Conservation (phyloP, 2,329 filamentous ascomycete genomes). For the Paracamarosporium sp. region DNA sequence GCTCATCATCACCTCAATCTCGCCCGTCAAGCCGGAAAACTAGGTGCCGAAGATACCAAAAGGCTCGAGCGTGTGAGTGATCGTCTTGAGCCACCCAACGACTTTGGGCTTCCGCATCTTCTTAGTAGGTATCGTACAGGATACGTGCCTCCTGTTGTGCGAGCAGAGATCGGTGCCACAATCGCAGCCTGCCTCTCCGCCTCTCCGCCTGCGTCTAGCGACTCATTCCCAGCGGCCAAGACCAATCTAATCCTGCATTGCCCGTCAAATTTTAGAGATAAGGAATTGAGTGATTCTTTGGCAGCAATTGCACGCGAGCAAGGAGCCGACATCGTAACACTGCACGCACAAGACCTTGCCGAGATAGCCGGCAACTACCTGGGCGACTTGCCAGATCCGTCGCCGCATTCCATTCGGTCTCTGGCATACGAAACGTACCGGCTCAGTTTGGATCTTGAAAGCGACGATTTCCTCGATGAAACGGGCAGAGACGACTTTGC, state of each 20-base stretch:
- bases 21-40: neutral
- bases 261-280: slow-evolving; percentile 61
- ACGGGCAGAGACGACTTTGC: slow-evolving; percentile 31
- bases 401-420: slow-evolving; percentile 51
- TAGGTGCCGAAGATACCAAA: too few relatives aligned
- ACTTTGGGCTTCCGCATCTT: neutral
- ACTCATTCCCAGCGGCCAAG: slow-evolving; percentile 57
- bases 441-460: slow-evolving; percentile 37
- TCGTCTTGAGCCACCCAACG: neutral
- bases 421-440: slow-evolving; percentile 64
- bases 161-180: slow-evolving; percentile 57
- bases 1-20: neutral
- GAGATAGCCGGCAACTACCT: slow-evolving; percentile 73
- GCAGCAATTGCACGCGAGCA: slow-evolving; percentile 67
- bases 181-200: slow-evolving; percentile 57
- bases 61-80: neutral
- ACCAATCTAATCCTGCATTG: slow-evolving; percentile 67
- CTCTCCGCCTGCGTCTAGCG: slow-evolving; percentile 43
- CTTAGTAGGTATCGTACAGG: neutral
- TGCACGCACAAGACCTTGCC: slow-evolving; percentile 74
- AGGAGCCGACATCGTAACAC: slow-evolving; percentile 69
- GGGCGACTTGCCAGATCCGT: slow-evolving; percentile 65
- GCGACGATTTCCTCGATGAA: slow-evolving; percentile 27
- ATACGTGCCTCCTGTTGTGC: slow-evolving; percentile 32
- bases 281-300: slow-evolving; percentile 67